A percentile compares a stretch with the other conserved stretches of the same genome.
Evolutionary conservation across 805 yeast species (phyloP).

Genomic region (Phaffomyces antillensis): DNA sequence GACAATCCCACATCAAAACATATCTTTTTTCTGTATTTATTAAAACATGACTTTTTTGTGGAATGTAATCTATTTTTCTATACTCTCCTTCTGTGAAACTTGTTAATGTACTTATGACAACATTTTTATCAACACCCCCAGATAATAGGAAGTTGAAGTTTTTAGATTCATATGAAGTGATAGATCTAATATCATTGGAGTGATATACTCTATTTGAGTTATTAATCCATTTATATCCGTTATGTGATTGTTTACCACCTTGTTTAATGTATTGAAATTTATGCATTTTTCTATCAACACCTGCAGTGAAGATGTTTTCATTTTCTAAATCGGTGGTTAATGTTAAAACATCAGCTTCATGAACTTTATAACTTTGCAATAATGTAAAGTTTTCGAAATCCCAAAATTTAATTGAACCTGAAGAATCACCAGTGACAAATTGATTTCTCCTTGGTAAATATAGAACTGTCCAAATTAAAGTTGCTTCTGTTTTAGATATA

Average conservation of each 20-base stretch:
- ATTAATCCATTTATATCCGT: slow-evolving; percentile 58
- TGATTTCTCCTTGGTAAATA: slow-evolving; percentile 59
- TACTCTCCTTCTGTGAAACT: slow-evolving; percentile 67
- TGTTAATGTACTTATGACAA: slow-evolving; percentile 54
- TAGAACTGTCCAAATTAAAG: slow-evolving; percentile 83
- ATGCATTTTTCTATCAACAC: slow-evolving; percentile 88
- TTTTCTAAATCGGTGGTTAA: slow-evolving; percentile 55
- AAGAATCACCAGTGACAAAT: slow-evolving; percentile 93
- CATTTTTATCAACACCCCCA: slow-evolving; percentile 75
- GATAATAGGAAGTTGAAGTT: slow-evolving; percentile 63
- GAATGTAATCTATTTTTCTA: slow-evolving; percentile 60
- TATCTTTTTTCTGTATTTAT: slow-evolving; percentile 41
- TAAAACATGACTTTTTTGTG: slow-evolving; percentile 46
- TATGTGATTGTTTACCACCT: slow-evolving; percentile 17
- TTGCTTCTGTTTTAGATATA: slow-evolving; percentile 75
- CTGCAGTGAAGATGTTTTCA: slow-evolving; percentile 72
- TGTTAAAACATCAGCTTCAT: slow-evolving; percentile 86
- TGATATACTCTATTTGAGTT: slow-evolving; percentile 74
- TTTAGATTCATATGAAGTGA: slow-evolving; percentile 63
- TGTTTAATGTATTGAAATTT: slow-evolving; percentile 37
- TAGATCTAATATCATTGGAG: slow-evolving; percentile 76
- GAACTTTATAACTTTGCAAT: slow-evolving; percentile 72
- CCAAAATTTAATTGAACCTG: slow-evolving; percentile 93
- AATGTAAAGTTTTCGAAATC: slow-evolving; percentile 71
- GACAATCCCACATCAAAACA: slow-evolving; percentile 76